Evolutionary conservation across 139 green algal species (phyloP).

Genomic region (Penium margaritaceum): DNA sequence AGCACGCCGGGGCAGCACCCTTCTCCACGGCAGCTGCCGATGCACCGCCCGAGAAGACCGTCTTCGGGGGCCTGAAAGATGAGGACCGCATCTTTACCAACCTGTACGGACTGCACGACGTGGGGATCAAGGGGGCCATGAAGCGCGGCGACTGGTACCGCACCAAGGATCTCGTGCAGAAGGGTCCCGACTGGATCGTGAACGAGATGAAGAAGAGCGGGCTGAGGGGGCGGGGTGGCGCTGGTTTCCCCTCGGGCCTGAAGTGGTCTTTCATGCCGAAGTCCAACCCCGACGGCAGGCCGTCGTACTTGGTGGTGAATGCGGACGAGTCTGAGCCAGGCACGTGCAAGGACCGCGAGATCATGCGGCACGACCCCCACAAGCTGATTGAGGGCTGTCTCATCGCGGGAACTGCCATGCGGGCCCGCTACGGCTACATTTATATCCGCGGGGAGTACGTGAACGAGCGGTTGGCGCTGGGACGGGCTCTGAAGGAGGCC

Average conservation of each 20-base stretch:
- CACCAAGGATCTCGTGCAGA: slow-evolving; percentile 68
- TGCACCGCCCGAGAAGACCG: slow-evolving; percentile 49
- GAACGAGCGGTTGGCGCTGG: slow-evolving; percentile 71
- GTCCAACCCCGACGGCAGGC: slow-evolving; percentile 75
- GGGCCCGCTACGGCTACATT: slow-evolving; percentile 83
- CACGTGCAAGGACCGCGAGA: slow-evolving; percentile 79
- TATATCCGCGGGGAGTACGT: slow-evolving; percentile 96
- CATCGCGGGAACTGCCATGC: slow-evolving; percentile 81
- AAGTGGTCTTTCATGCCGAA: slow-evolving; percentile 98
- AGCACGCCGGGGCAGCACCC: too few species aligned
- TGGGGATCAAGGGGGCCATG: slow-evolving; percentile 77
- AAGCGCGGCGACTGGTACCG: slow-evolving; percentile 74
- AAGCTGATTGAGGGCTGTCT: slow-evolving; percentile 91
- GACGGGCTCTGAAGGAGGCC: slow-evolving; percentile 44
- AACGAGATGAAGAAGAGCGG: slow-evolving; percentile 93
- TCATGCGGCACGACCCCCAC: slow-evolving; percentile 48
- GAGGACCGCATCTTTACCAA: slow-evolving; percentile 97
- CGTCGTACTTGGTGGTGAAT: slow-evolving; percentile 93
- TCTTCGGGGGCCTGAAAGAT: slow-evolving; percentile 72
- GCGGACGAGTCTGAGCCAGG: slow-evolving; percentile 93
- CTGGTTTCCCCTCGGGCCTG: slow-evolving; percentile 88
- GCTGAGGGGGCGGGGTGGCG: slow-evolving; percentile 84
- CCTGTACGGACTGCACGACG: slow-evolving; percentile 83
- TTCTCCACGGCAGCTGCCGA: too few species aligned
- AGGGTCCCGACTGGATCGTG: slow-evolving; percentile 94